Evolutionary conservation across 2,329 filamentous ascomycete genomes (phyloP), one percentile per base, ranked within the genome.

Genomic region (Diplodia corticola): DNA sequence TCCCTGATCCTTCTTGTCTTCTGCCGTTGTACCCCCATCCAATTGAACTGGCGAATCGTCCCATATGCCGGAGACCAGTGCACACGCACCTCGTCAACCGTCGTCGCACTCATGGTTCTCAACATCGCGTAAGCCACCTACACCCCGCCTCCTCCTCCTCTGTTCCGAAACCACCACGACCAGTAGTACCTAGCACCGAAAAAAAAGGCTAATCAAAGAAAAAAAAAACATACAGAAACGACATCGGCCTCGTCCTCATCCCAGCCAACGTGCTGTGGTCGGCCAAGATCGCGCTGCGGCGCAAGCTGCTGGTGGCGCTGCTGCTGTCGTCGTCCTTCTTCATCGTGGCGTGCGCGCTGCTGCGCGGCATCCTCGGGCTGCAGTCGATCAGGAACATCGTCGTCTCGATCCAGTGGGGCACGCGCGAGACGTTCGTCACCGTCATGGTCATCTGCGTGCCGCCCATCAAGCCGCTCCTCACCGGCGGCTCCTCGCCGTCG

Each of bases 401-500:
- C 51, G 68, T 73, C 2, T 76, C 75, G 26, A 80, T 78, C 0
- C 79, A 80, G 22, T 81, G 80, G 80, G 78, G 77, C 13, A 79
- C 80, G 17, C 75, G 80, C 51, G 80, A 82, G 70, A 80, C 78
- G 76, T 81, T 82, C 49, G 76, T 81, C 35, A 79, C 74, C n/a
- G 79, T 81, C 57, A 75, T 82, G 40, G 78, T 78, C 53, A 77
- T 80, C 59, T 81, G 80, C 65, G 73, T 76, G n/a, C 77, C 80
- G 1, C 74, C 74, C 22, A 80, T 81, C 67, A 80, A 79, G 35
- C 78, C 79, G 2, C 70, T 80, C 15, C 80, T 81, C 72, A 88
- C n/a, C n/a, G n/a, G n/a, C n/a, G n/a, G 4, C 87, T 13, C 40
- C 17, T 20, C 40, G 6, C 87, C n/a, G 85, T 86, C 70, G 86